A percentile compares a stretch with the other conserved stretches of the same genome.
Conservation (phyloP, 1,139 yeast genomes). For the Yamadazyma trypodendri region DNA sequence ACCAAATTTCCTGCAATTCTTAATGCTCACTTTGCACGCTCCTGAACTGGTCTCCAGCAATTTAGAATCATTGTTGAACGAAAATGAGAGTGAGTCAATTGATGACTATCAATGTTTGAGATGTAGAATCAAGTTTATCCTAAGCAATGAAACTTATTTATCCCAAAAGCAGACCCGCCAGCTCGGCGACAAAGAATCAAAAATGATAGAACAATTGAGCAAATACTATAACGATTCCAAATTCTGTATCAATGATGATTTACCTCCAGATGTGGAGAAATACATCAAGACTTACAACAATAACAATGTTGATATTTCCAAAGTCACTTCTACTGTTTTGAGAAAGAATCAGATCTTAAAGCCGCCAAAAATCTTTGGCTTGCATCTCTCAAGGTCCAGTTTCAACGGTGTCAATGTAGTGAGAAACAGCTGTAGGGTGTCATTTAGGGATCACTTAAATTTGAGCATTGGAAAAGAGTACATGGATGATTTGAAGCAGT, state of each 20-base stretch:
- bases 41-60: slow-evolving; percentile 58
- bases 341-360: slow-evolving; percentile 60
- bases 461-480: slow-evolving; percentile 51
- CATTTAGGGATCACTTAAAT: slow-evolving; percentile 57
- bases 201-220: slow-evolving; percentile 26
- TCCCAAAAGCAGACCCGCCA: slow-evolving; percentile 11
- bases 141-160: slow-evolving; percentile 29
- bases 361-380: slow-evolving; percentile 68
- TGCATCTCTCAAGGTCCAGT: slow-evolving; percentile 82
- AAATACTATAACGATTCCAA: slow-evolving; percentile 27
- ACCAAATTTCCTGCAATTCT: slow-evolving; percentile 59
- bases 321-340: slow-evolving; percentile 61
- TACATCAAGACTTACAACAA: slow-evolving; percentile 48
- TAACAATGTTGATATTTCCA: slow-evolving; percentile 43
- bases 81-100: slow-evolving; percentile 67
- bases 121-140: slow-evolving; percentile 58
- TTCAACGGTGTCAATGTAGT: slow-evolving; percentile 69
- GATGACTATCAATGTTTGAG: slow-evolving; percentile 77
- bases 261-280: slow-evolving; percentile 41
- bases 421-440: slow-evolving; percentile 74
- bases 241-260: slow-evolving; percentile 62
- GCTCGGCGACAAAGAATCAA: slow-evolving; percentile 16
- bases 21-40: slow-evolving; percentile 70
- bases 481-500: slow-evolving; percentile 35
- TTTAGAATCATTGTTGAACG: slow-evolving; percentile 54